Conservation (phyloP, 1,139 yeast genomes). For the Tardiomyces depauwii region DNA sequence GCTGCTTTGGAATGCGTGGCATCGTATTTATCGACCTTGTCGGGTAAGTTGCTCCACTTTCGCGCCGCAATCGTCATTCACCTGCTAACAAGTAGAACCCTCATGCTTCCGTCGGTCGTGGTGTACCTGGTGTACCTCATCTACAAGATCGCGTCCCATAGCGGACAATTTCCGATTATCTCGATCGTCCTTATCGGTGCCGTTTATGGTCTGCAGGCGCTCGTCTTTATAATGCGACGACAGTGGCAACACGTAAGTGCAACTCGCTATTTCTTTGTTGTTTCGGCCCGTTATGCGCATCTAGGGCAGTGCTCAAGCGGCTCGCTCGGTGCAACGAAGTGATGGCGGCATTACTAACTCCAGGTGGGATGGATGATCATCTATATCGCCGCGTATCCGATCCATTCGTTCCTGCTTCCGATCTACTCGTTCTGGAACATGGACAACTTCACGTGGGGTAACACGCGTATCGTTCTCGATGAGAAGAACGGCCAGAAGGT, state of each 20-base stretch:
- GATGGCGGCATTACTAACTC: too few species aligned
- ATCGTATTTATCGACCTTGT: slow-evolving; percentile 26
- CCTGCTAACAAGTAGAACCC: slow-evolving; percentile 16
- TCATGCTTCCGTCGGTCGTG: slow-evolving; percentile 27
- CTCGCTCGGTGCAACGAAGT: too few species aligned
- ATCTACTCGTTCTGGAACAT: slow-evolving; percentile 30
- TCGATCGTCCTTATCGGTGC: slow-evolving; percentile 25
- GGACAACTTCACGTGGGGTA: slow-evolving; percentile 32
- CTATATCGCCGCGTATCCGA: slow-evolving; percentile 26
- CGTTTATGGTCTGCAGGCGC: slow-evolving; percentile 27
- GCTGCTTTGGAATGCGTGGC: slow-evolving; percentile 26
- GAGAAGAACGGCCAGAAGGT: slow-evolving; percentile 28
- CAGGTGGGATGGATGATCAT: slow-evolving; percentile 28
- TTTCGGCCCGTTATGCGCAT: too few species aligned
- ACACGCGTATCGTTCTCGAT: slow-evolving; percentile 31
- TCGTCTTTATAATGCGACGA: slow-evolving; percentile 24
- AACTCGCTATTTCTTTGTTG: too few species aligned
- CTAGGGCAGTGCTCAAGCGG: too few species aligned
- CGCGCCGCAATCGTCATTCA: not conserved
- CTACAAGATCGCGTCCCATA: slow-evolving; percentile 21
- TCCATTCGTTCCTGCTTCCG: slow-evolving; percentile 27
- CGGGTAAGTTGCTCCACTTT: not conserved
- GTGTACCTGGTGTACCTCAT: slow-evolving; percentile 25
- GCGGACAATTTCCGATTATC: slow-evolving; percentile 24
- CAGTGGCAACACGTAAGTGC: slow-evolving; percentile 25